phyloP scores from a whole-genome alignment of 345 rosid genomes.

The Balakata baccata region DNA sequence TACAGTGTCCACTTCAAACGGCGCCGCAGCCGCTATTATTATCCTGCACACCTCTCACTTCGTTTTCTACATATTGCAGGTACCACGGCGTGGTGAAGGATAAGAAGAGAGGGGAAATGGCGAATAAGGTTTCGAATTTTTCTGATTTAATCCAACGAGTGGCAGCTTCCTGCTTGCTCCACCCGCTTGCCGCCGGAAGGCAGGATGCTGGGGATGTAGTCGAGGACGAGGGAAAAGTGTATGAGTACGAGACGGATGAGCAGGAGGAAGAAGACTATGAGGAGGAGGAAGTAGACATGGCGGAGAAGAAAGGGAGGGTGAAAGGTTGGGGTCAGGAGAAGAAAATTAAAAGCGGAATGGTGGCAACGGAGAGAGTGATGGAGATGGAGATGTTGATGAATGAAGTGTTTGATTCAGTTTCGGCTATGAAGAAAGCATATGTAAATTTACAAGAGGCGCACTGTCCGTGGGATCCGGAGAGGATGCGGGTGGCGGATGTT shows the following conservation, averaged over 20 bases:
- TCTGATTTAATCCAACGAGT: conserved; percentile 86
- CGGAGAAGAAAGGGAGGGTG: not conserved
- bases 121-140: conserved; percentile 65
- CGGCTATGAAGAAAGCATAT: conserved; percentile 72
- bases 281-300: conserved; percentile 15
- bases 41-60: not conserved
- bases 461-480: conserved; percentile 93
- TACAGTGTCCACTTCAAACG: not conserved
- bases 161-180: conserved; percentile 80
- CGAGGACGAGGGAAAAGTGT: conserved; percentile 31
- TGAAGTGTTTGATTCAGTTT: conserved; percentile 70
- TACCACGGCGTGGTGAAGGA: conserved; percentile 28
- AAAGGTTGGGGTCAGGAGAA: conserved; percentile 16
- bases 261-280: conserved; percentile 39
- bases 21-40: too few species aligned
- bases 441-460: conserved; percentile 80
- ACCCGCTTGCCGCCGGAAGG: conserved; percentile 68
- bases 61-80: conserved; percentile 9
- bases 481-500: conserved; percentile 76
- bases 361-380: conserved; percentile 31
- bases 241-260: conserved; percentile 31
- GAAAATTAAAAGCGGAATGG: conserved; percentile 18
- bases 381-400: conserved; percentile 62
- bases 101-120: conserved; percentile 59
- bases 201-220: conserved; percentile 38